These are phyloP conservation scores for Melastoma malabathricum DNA, from an alignment of 345 rosid species.

Conservation along the genomic window DNA sequence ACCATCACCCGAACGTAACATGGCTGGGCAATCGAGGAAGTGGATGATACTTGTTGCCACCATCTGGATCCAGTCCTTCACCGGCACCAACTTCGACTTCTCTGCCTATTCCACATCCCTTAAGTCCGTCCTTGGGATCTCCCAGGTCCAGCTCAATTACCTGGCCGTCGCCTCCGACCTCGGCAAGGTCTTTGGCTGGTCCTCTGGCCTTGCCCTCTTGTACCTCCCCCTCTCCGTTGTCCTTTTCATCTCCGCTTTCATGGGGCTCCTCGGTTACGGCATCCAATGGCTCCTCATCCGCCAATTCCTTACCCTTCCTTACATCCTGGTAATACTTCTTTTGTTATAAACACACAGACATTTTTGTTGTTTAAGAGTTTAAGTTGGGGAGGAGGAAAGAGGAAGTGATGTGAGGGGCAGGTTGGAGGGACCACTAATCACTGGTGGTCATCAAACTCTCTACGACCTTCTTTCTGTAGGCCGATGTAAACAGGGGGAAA, in stretches of 20 bases:
- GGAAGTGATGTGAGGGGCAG: no score
- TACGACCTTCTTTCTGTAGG: no score
- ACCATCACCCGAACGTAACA: no score
- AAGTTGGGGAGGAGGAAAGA: no score
- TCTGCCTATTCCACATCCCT: constrained; percentile 72
- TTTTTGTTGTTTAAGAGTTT: no score
- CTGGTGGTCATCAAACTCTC: no score
- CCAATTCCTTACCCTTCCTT: constrained; percentile 53
- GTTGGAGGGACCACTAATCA: no score
- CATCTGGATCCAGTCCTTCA: constrained; percentile 92
- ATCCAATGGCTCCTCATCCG: constrained; percentile 75
- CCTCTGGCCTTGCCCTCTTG: constrained; percentile 76
- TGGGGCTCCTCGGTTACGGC: constrained; percentile 81
- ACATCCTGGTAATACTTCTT: constrained; percentile 39
- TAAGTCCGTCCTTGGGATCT: constrained; percentile 63
- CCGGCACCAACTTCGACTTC: constrained; percentile 95
- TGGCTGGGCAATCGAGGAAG: constrained; percentile 78
- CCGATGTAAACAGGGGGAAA: no score
- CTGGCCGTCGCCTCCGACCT: constrained; percentile 91
- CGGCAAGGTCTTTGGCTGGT: constrained; percentile 92
- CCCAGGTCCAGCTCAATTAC: constrained; percentile 83
- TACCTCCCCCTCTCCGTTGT: constrained; percentile 60
- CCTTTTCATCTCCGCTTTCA: constrained; percentile 66
- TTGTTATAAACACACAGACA: no score
- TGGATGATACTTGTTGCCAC: constrained; percentile 97